Percentiles rank a stretch among this genome's conserved stretches.
Evolutionary conservation across 768 basidiomycete species (phyloP).

Genomic region (Mycena filopes): DNA sequence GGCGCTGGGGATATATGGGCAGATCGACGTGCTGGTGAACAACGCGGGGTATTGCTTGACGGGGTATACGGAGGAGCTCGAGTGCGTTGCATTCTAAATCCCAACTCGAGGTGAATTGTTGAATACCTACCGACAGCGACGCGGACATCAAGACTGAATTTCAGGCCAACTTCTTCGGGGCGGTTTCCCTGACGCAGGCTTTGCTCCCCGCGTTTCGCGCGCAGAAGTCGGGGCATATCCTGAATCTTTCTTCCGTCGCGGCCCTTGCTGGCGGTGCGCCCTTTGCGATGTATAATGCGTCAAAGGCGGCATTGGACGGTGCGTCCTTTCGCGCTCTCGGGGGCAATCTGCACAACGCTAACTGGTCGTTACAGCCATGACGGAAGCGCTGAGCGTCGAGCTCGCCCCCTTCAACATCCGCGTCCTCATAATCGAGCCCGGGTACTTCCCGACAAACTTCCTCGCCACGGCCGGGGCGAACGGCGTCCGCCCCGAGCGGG

Average conservation of each 20-base stretch:
- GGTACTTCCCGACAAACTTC: constrained; percentile 43
- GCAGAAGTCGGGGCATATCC: constrained; percentile 39
- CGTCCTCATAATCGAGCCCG: constrained; percentile 38
- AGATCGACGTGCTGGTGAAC: constrained; percentile 24
- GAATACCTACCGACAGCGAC: constrained; percentile 9
- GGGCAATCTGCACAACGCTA: background rate
- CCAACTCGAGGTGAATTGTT: background rate
- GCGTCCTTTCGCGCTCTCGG: background rate
- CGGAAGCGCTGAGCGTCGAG: constrained; percentile 40
- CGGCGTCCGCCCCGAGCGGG: constrained; percentile 5
- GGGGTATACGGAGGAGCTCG: constrained; percentile 19
- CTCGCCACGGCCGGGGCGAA: constrained; percentile 18
- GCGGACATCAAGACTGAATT: constrained; percentile 37
- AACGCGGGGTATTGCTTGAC: constrained; percentile 23
- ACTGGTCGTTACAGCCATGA: constrained; percentile 16
- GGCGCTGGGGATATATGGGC: constrained; percentile 19
- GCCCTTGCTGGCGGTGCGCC: constrained; percentile 29
- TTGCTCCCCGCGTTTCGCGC: constrained; percentile 39
- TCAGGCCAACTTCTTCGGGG: constrained; percentile 41
- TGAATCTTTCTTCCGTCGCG: constrained; percentile 40
- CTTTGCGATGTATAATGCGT: constrained; percentile 39
- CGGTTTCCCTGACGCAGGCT: constrained; percentile 39
- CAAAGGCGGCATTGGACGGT: constrained; percentile 41
- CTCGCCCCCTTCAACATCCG: constrained; percentile 40
- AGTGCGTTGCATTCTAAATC: background rate